phyloP scores from a whole-genome alignment of 257 asterid genomes.

The Coffea eugenioides region DNA sequence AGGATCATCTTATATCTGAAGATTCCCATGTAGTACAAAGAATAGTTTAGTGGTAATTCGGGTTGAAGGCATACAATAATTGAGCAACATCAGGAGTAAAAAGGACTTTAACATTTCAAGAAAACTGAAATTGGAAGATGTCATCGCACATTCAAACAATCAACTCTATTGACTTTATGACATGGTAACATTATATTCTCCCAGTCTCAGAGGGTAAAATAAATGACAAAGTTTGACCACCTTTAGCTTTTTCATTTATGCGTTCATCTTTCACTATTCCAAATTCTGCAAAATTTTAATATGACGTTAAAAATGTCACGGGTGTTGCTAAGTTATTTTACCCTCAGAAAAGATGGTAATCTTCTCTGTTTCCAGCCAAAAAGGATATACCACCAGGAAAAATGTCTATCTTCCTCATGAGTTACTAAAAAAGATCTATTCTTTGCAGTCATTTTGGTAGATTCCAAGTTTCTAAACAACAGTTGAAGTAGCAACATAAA shows the following conservation, averaged over 20 bases:
- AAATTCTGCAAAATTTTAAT: background rate
- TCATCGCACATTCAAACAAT: background rate
- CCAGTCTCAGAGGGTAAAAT: too few species aligned
- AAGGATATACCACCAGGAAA: background rate
- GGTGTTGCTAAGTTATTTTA: background rate
- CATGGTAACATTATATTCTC: background rate
- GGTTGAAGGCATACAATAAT: background rate
- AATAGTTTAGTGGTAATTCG: background rate
- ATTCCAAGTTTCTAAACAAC: constrained; percentile 1
- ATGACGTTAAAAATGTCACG: background rate
- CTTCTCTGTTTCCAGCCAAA: background rate
- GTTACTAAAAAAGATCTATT: background rate
- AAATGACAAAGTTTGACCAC: background rate
- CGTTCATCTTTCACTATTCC: background rate
- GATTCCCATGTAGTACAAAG: background rate
- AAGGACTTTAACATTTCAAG: background rate
- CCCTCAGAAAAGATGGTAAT: background rate
- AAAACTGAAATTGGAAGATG: background rate
- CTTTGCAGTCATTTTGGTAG: background rate
- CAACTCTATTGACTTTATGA: background rate
- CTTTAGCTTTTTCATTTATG: background rate
- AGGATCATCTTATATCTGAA: too few species aligned
- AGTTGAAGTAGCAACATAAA: background rate
- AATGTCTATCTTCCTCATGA: background rate
- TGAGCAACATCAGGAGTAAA: background rate